Base-by-base conservation (phyloP, 208 protist genomes). In the Crithidia brevicula region DNA sequence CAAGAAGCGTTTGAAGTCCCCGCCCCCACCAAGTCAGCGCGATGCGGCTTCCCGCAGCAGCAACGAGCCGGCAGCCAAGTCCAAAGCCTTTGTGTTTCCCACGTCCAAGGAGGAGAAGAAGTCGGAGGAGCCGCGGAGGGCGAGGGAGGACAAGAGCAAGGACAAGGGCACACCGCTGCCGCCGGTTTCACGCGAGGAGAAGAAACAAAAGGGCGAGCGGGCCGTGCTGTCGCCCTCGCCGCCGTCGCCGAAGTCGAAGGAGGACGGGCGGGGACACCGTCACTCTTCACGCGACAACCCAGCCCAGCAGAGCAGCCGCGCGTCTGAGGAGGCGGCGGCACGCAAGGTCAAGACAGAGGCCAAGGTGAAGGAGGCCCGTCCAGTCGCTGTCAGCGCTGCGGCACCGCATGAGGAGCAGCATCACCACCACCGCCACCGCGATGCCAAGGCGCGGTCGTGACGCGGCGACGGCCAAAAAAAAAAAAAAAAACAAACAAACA, bases 361-460 rank as follows among this genome's bases (percentile, higher is more conserved):
- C 11, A 62, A 50, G 22, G 7, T 15, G 18, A 50, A 33, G 42
- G 56, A 50, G 42, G 16, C 10, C 3, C 56, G 15, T 30, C 42
- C 27, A 18, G 27, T 38, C 10, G 36, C 40, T 11, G 40, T 50
- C 2, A 36, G 50, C 15, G 40, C 56, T 3, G 25, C 42, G 8
- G 36, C 27, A 4, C 31, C 31, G 33, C 53, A n/a, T 20, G 31
- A 42, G 11, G 31, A 42, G 13, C 7, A 5, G 18, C 31, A 23
- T 4, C 28, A 30, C 40, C 33, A 36, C 40, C 11, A 34, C 2
- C 56, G 23, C 25, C 56, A 38, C 16, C 36, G 27, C 33, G 33
- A 50, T 22, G 42, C 16, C 13, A 47, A 47, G 42, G 42, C 18
- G 30, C 56, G 7, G 20, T 42, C 64, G 49, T 61, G 64, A 23